Evolutionary conservation across 1,139 yeast species (phyloP), one percentile per base, ranked within the genome.

Genomic region (Kodamaea sp.): DNA sequence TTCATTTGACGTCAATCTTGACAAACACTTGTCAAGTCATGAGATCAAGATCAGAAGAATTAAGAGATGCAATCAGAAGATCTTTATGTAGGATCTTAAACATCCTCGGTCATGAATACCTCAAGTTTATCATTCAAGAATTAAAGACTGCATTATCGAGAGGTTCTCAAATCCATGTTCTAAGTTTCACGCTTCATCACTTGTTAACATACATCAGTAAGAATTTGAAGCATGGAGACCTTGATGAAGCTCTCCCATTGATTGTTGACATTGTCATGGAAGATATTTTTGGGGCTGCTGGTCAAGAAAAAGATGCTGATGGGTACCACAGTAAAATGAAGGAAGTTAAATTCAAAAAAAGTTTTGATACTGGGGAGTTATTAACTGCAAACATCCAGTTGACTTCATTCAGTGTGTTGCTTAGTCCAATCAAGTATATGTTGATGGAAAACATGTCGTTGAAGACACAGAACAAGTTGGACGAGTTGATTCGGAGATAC

Each of bases 291-390:
- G 99, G 98, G 11, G 78, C 84, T 5, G 88, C 96, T 7, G 96
- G 97, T 29, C 84, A 84, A 54, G 98, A 92, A 56, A 92, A 94
- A 58, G 98, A 92, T 50, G 90, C 94, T 10, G 97, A 89, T 46
- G 96, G 90, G 24, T 92, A 92, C 55, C 79, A 78, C 38, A 82
- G 88, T 36, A 82, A 82, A 46, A 86, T 89, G 82, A 87, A 85
- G 53, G 98, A 92, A 67, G 94, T 92, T 31, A 89, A 87, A 55
- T 83, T 81, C 51, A 87, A 87, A 54, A 89, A 87, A 62, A 84
- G 96, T 69, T 85, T 70, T 57, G 97, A 92, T 50, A 81, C 95
- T 6, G 94, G 84, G 29, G 96, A 90, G 59, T 66, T 89, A 15
- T 56, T 90, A 35, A 76, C 96, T 0, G 62, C 79, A 6, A 79